A percentile compares a stretch with the other conserved stretches of the same genome.
Evolutionary conservation across 768 basidiomycete species (phyloP).

Genomic region (Lentinula sp.): DNA sequence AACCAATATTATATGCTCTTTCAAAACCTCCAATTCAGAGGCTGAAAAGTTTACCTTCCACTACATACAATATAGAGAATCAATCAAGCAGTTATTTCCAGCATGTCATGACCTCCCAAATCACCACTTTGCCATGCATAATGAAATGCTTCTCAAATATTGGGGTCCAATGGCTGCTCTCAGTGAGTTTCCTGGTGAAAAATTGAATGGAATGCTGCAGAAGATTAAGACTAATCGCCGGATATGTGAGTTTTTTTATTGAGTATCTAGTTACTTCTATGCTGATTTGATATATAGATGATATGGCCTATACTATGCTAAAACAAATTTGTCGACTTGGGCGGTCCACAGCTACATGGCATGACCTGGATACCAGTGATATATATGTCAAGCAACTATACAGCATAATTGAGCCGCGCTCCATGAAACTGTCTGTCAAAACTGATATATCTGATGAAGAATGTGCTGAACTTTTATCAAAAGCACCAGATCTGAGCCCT

Average conservation of each 20-base stretch:
- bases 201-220: conserved; percentile 21
- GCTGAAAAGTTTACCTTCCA: conserved; percentile 17
- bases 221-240: conserved; percentile 18
- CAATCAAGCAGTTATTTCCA: conserved; percentile 16
- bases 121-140: conserved; percentile 28
- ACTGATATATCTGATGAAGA: too few species aligned
- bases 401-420: too few species aligned
- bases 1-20: conserved; percentile 20
- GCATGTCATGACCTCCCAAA: conserved; percentile 18
- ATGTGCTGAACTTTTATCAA: neutral
- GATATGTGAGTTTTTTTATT: conserved; percentile 4
- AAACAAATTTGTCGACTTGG: too few species aligned
- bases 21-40: conserved; percentile 13
- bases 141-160: conserved; percentile 17
- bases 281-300: too few species aligned
- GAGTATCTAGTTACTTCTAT: too few species aligned
- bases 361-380: too few species aligned
- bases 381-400: too few species aligned
- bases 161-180: conserved; percentile 23
- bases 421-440: too few species aligned
- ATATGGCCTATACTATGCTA: too few species aligned
- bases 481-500: neutral
- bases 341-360: too few species aligned
- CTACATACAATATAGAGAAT: conserved; percentile 16
- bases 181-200: conserved; percentile 25